A percentile compares a stretch with the other conserved stretches of the same genome.
These are phyloP conservation scores for Colletotrichum theobromicola DNA, from an alignment of 2,329 filamentous ascomycete species.

Conservation along the genomic window DNA sequence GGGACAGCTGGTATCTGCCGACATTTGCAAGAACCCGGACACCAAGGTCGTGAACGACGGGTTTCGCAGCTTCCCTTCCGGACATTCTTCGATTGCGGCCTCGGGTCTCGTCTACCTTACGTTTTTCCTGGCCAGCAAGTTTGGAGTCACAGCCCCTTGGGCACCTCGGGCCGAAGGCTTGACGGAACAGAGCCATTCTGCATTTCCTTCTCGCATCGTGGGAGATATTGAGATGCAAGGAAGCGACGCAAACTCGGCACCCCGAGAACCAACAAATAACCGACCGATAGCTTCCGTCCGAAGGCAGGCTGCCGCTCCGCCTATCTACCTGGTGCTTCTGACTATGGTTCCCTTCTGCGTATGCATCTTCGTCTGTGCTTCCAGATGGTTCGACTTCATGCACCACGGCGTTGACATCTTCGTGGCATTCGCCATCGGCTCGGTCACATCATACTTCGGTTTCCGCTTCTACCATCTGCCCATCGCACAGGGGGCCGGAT, in stretches of 20 bases:
- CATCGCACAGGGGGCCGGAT: conserved; percentile 63
- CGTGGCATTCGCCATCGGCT: conserved; percentile 73
- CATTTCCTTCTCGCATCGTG: conserved; percentile 37
- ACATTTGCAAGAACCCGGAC: conserved; percentile 71
- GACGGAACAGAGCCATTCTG: conserved; percentile 31
- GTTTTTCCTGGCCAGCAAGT: conserved; percentile 77
- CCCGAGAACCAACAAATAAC: conserved; percentile 32
- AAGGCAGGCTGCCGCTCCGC: conserved; percentile 73
- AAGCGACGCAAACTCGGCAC: neutral
- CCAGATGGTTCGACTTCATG: conserved; percentile 78
- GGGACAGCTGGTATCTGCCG: conserved; percentile 68
- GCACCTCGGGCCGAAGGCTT: conserved; percentile 54
- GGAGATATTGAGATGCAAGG: conserved; percentile 15
- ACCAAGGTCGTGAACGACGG: conserved; percentile 65
- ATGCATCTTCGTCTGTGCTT: conserved; percentile 74
- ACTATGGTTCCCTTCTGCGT: conserved; percentile 68
- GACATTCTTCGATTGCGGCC: conserved; percentile 61
- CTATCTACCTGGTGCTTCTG: conserved; percentile 72
- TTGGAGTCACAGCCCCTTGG: conserved; percentile 53
- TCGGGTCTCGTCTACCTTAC: conserved; percentile 77
- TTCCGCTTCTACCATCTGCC: conserved; percentile 81
- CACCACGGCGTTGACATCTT: conserved; percentile 84
- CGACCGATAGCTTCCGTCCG: conserved; percentile 47
- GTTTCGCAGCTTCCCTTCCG: conserved; percentile 67
- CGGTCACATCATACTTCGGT: conserved; percentile 66